A percentile compares a stretch with the other conserved stretches of the same genome.
These are phyloP conservation scores for Trichocladium antarcticum DNA, from an alignment of 495 filamentous ascomycete species.

Conservation along the genomic window DNA sequence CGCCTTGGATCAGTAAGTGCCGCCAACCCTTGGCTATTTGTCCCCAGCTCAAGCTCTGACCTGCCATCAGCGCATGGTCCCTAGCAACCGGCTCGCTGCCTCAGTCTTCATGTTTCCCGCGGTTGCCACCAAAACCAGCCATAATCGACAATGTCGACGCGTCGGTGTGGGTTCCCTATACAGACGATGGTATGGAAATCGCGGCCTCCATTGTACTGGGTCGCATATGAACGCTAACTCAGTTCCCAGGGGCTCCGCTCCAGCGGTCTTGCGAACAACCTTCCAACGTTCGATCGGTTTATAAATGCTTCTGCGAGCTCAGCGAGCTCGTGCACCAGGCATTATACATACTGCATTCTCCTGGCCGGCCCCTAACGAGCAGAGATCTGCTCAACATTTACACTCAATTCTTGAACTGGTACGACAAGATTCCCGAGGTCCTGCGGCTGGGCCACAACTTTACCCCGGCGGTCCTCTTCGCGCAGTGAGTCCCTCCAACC, in stretches of 20 bases:
- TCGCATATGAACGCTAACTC: constrained; percentile 12
- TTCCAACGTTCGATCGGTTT: constrained; percentile 46
- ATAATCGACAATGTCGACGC: constrained; percentile 45
- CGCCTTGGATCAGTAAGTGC: constrained; percentile 53
- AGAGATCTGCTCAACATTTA: constrained; percentile 46
- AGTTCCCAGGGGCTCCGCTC: constrained; percentile 31
- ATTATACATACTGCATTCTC: constrained; percentile 52
- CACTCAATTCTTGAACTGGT: constrained; percentile 51
- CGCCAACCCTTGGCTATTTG: background rate
- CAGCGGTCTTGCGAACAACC: constrained; percentile 42
- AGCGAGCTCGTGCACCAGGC: constrained; percentile 57
- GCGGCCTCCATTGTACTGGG: background rate
- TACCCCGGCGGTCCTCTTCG: constrained; percentile 50
- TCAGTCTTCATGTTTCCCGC: constrained; percentile 47
- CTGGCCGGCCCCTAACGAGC: constrained; percentile 47
- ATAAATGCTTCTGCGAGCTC: constrained; percentile 52
- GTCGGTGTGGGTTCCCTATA: constrained; percentile 47
- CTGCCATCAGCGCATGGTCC: constrained; percentile 46
- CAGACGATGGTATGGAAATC: constrained; percentile 40
- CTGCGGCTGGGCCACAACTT: constrained; percentile 47
- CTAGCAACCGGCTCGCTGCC: constrained; percentile 51
- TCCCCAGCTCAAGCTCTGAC: background rate
- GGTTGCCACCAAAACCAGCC: constrained; percentile 45
- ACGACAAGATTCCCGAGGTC: constrained; percentile 47
- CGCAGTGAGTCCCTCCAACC: constrained; percentile 43